phyloP scores from a whole-genome alignment of 345 rosid genomes.

The Populus nigra region DNA sequence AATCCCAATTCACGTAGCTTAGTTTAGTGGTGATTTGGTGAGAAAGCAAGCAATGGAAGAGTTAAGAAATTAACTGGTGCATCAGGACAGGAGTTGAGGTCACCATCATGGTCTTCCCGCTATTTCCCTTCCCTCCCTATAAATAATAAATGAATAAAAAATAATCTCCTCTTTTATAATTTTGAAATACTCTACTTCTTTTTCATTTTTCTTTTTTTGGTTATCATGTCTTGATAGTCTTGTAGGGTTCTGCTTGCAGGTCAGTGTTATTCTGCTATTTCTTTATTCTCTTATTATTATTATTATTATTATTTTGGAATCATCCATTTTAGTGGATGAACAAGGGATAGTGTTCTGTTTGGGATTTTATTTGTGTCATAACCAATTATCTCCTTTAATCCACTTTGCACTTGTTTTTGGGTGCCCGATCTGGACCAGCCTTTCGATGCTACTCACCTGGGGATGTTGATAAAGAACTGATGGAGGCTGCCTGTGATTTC shows the following conservation, averaged over 20 bases:
- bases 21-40: no score
- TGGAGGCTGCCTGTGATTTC: slow-evolving; percentile 68
- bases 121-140: no score
- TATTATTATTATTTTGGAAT: neutral
- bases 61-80: no score
- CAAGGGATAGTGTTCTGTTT: neutral
- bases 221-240: neutral
- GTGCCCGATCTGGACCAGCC: slow-evolving; percentile 79
- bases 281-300: neutral
- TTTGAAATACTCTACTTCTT: no score
- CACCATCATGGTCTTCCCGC: no score
- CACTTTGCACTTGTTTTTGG: slow-evolving; percentile 76
- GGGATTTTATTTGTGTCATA: neutral
- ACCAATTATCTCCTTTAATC: slow-evolving; percentile 36
- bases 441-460: slow-evolving; percentile 73
- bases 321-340: neutral
- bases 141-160: no score
- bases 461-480: slow-evolving; percentile 71
- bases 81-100: no score
- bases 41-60: no score
- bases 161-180: no score
- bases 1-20: no score
- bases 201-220: no score
- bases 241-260: neutral
- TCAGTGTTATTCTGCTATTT: neutral